Percentiles rank a stretch among this genome's conserved stretches.
Evolutionary conservation across 2,329 filamentous ascomycete genomes (phyloP).

Genomic region (Aspergillus aculeatus): DNA sequence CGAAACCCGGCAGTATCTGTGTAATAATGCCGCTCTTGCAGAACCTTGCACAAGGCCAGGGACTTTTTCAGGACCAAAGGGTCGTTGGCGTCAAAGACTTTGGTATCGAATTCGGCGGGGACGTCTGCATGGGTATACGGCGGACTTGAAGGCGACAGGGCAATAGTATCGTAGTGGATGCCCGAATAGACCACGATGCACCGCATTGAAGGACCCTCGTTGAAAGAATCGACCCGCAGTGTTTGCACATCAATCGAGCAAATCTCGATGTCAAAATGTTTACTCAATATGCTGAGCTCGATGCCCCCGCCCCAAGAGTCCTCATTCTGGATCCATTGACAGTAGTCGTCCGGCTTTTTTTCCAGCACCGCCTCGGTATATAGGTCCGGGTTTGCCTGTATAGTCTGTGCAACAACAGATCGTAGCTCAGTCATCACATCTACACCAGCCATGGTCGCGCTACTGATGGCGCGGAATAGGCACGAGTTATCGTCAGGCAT

Average conservation of each 20-base stretch:
- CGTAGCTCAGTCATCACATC: slow-evolving; percentile 71
- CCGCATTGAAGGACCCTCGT: slow-evolving; percentile 66
- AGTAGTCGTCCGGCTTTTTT: slow-evolving; percentile 70
- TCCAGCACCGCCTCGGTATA: slow-evolving; percentile 79
- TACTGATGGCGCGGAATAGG: slow-evolving; percentile 85
- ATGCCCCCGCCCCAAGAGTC: slow-evolving; percentile 91
- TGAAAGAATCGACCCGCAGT: slow-evolving; percentile 69
- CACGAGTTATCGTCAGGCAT: slow-evolving; percentile 98
- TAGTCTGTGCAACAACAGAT: slow-evolving; percentile 73
- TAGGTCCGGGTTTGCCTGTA: slow-evolving; percentile 67
- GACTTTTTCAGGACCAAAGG: slow-evolving; percentile 60
- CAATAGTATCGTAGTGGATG: slow-evolving; percentile 90
- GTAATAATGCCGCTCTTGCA: slow-evolving; percentile 76
- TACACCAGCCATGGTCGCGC: slow-evolving; percentile 68
- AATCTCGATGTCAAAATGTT: slow-evolving; percentile 83
- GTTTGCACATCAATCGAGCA: slow-evolving; percentile 78
- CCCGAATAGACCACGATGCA: slow-evolving; percentile 87
- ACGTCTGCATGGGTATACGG: slow-evolving; percentile 57
- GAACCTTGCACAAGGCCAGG: slow-evolving; percentile 60
- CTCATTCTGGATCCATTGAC: slow-evolving; percentile 73
- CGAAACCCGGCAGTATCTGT: slow-evolving; percentile 82
- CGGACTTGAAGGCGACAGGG: slow-evolving; percentile 64
- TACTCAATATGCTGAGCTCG: slow-evolving; percentile 79
- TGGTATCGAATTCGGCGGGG: slow-evolving; percentile 74
- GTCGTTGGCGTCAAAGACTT: slow-evolving; percentile 64